Evolutionary conservation across 1,284 basidiomycete species (phyloP), one percentile per base, ranked within the genome.

Genomic region (Papiliotrema terrestris): DNA sequence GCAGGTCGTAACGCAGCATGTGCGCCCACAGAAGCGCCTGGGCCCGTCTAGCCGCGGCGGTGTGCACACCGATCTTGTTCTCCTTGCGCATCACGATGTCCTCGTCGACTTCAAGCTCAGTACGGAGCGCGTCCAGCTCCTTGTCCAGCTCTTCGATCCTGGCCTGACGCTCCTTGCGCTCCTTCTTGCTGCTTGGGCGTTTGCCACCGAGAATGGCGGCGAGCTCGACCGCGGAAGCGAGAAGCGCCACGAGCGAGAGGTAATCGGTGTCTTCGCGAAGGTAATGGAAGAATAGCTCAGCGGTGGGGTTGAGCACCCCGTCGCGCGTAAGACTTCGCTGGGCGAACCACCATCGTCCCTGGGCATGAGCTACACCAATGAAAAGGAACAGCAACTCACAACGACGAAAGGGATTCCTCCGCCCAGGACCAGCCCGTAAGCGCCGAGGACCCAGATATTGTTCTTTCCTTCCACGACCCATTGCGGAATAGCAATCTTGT

Each of bases 331-430:
- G 86, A 60, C 86, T 83, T 53, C 90, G 83, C 64, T 87, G 91
- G 17, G 92, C 91, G 72, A 98, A 98, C 96, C 96, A 99, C 96
- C 96, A 99, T 52, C 86, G 84, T 20, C 91, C 89, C 85, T 87
- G 61, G 35, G 19, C n/a, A 41, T 26, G 20, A 53, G 43, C 25
- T 43, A 29, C 2, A n/a, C 17, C 19, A 13, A 14, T 25, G 22
- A 32, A 19, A 26, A 13, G 47, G 23, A 20, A 8, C 17, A 32
- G 5, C 29, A 32, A 82, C 85, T 62, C 74, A 84, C 90, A 57
- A 93, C 93, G n/a, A 94, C 78, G 56, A 83, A 84, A 32, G 96
- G 96, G 20, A 98, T 82, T 2, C 86, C 83, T 47, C 88, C 85
- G 54, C 94, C 96, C 57, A 99, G 87, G 19, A 96, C 73, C 19